Base-by-base conservation (phyloP, 441 rosid species). In the Hypseocharis bilobata region DNA sequence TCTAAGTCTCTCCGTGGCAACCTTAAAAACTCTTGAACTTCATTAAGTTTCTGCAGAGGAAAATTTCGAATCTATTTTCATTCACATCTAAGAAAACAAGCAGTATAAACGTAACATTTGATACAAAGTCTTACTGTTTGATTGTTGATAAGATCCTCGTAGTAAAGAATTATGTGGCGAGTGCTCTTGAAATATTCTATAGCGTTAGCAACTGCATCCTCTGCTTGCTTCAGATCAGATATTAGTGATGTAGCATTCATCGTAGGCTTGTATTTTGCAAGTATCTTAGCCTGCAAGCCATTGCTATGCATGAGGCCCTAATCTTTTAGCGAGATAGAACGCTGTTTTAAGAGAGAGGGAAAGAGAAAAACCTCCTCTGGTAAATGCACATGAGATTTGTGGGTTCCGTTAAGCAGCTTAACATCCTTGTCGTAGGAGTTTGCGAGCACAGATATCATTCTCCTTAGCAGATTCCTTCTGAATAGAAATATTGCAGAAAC, bases 331-430 rank as follows among this genome's bases (percentile, higher is more conserved):
- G 38, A 34, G 0, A 38, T 23, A 63, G 4, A 14, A 0, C 1
- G 16, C 0, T 6, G 29, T 3, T 0, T 0, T 25, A 6, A 63
- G 44, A 26, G 4, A 42, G 25, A 40, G 64, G 40, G 26, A 55
- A 5, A 25, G 25, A 69, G 27, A 47, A 26, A 51, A 2, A 83
- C 89, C 85, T 83, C 85, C 5, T 55, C 64, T 1, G 72, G 10
- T 0, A 84, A 78, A 58, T 83, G 89, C 55, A 85, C 87, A 67
- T 85, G 89, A 65, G 89, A 83, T 64, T 85, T 83, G 80, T 85
- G 89, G 17, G 81, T 83, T 68, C 89, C 86, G 29, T 81, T 83
- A 23, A 85, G 67, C 3, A 66, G 69, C 70, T 80, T 83, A n/a
- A 78, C 80, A 5, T 66, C 52, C 27, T 69, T 74, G 64, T 85